Conservation (phyloP, 371 early-diverging fungal genomes). For the Rhizomucor miehei region DNA sequence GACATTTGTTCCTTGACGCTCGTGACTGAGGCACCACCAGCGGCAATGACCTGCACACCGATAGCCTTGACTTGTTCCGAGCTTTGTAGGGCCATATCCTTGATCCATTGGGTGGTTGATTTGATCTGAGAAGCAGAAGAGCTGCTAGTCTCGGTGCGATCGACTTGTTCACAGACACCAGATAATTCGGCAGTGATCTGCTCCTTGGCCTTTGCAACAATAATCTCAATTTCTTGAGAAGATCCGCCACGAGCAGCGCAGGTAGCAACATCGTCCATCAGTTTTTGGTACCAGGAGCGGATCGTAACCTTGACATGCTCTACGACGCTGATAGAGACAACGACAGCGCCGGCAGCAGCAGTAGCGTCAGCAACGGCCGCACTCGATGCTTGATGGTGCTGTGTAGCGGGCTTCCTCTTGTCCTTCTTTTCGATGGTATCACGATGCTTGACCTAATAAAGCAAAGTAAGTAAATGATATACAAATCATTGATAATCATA, state of each 20-base stretch:
- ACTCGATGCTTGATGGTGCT: no score
- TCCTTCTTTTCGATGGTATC: neutral
- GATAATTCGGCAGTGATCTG: conserved; percentile 1
- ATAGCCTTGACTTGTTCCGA: conserved; percentile 10
- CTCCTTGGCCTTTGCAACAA: conserved; percentile 23
- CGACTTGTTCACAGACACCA: neutral
- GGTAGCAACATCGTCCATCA: conserved; percentile 26
- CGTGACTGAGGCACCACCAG: neutral
- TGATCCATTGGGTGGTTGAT: conserved; percentile 12
- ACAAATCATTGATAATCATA: neutral
- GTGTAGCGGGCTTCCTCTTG: neutral
- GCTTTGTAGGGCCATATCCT: conserved; percentile 6
- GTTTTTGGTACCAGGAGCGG: conserved; percentile 26
- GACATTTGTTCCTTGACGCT: conserved; percentile 5
- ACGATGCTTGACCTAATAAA: neutral
- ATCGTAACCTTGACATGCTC: conserved; percentile 25
- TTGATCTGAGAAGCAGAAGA: conserved; percentile 3
- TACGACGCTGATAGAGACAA: conserved; percentile 18
- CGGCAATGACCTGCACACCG: conserved; percentile 6
- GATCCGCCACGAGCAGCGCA: conserved; percentile 33
- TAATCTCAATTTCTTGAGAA: conserved; percentile 25
- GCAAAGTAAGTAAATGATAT: neutral
- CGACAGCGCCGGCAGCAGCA: neutral
- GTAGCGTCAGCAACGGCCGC: neutral
- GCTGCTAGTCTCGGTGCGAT: neutral